phyloP scores from a whole-genome alignment of 345 rosid genomes.

The Bretschneidera sinensis region DNA sequence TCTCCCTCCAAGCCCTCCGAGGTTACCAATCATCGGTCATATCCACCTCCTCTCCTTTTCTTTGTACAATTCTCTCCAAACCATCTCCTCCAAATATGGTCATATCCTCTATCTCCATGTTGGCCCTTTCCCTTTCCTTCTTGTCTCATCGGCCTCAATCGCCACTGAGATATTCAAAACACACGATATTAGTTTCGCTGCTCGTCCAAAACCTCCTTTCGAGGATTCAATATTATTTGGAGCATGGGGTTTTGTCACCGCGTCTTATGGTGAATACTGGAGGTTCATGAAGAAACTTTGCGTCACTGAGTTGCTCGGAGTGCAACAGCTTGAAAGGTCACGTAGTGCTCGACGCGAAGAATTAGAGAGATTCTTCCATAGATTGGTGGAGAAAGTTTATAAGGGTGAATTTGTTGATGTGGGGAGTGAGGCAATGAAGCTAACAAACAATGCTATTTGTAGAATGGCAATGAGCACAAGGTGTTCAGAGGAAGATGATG shows the following conservation, averaged over 20 bases:
- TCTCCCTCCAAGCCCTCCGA: conserved; percentile 18
- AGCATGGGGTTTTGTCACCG: not conserved
- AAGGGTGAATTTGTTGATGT: conserved; percentile 20
- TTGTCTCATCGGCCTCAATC: conserved; percentile 16
- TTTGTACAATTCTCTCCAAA: conserved; percentile 10
- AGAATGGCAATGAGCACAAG: too few relatives aligned
- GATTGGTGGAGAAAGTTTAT: conserved; percentile 7
- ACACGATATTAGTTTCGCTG: conserved; percentile 9
- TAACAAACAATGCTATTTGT: conserved; percentile 18
- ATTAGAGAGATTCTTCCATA: conserved; percentile 4
- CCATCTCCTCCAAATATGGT: conserved; percentile 13
- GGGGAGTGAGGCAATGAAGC: not conserved
- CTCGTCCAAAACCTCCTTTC: not conserved
- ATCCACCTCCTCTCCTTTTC: conserved; percentile 1
- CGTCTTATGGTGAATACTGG: conserved; percentile 20
- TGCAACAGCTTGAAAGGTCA: conserved; percentile 13
- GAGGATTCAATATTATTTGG: conserved; percentile 10
- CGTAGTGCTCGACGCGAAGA: conserved; percentile 13
- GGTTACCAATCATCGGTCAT: conserved; percentile 13
- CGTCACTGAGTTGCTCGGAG: conserved; percentile 17
- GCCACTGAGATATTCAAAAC: conserved; percentile 13
- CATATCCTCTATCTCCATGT: conserved; percentile 15
- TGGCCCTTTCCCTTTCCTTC: conserved; percentile 3
- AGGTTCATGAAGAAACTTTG: conserved; percentile 24
- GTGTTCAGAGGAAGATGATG: conserved; percentile 9